Percentiles rank a stretch among this genome's conserved stretches.
Conservation (phyloP, 768 basidiomycete genomes). For the Xerocomellus intermedius region DNA sequence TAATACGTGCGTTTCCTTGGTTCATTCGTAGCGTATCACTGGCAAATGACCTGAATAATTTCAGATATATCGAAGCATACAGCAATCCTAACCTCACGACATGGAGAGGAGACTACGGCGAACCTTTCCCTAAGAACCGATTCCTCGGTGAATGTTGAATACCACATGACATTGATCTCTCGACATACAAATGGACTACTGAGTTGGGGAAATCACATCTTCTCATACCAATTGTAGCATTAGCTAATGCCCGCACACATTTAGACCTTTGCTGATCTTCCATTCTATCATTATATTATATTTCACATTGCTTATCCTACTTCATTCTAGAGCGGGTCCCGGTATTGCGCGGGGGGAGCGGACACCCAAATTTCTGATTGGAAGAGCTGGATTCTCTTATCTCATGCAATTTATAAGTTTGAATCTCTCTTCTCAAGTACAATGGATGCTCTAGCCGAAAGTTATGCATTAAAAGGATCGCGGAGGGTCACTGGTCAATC, state of each 20-base stretch:
- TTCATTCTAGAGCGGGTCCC: background rate
- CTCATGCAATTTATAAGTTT: background rate
- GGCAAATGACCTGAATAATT: constrained; percentile 1
- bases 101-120: constrained; percentile 43
- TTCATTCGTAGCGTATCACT: background rate
- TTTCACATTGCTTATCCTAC: background rate
- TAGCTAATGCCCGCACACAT: background rate
- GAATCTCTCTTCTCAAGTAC: background rate
- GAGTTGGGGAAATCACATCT: background rate
- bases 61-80: constrained; percentile 66
- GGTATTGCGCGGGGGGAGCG: background rate
- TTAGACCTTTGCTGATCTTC: background rate
- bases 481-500: constrained; percentile 4
- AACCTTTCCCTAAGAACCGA: constrained; percentile 50
- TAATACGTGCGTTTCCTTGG: constrained; percentile 41
- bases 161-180: background rate
- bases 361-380: background rate
- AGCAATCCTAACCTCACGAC: constrained; percentile 53
- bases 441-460: background rate
- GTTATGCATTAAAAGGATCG: background rate
- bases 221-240: background rate
- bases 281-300: constrained; percentile 1
- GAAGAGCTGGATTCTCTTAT: background rate
- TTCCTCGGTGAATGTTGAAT: constrained; percentile 42
- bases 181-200: background rate